Percentiles rank a stretch among this genome's conserved stretches.
Evolutionary conservation across 1,284 basidiomycete genomes (phyloP).

Genomic region (Flammula alnicola): DNA sequence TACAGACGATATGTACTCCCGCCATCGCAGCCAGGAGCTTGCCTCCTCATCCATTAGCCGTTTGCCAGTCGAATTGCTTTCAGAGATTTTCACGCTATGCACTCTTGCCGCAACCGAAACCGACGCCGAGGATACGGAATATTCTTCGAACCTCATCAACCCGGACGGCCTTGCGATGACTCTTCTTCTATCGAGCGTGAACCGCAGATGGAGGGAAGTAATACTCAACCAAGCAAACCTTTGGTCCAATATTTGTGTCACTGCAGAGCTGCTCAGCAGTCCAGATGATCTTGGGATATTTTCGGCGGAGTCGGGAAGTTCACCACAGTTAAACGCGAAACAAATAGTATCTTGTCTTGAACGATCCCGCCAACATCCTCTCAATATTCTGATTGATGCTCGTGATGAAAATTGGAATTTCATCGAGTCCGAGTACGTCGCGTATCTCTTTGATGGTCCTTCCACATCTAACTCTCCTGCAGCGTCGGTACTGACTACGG

Average conservation of each 20-base stretch:
- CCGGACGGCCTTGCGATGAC: constrained; percentile 43
- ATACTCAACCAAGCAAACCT: constrained; percentile 50
- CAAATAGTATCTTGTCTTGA: constrained; percentile 43
- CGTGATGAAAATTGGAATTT: constrained; percentile 59
- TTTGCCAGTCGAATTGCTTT: constrained; percentile 55
- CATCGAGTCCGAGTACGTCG: constrained; percentile 49
- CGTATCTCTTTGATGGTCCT: constrained; percentile 7
- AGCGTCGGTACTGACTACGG: constrained; percentile 21
- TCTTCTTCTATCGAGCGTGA: constrained; percentile 50
- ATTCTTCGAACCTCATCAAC: constrained; percentile 40
- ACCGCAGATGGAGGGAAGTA: constrained; percentile 53
- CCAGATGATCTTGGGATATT: no score
- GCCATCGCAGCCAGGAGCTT: constrained; percentile 7
- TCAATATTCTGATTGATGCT: constrained; percentile 60
- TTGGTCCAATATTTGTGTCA: constrained; percentile 58
- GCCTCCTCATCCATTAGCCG: constrained; percentile 35
- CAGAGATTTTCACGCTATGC: constrained; percentile 51
- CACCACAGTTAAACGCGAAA: constrained; percentile 33
- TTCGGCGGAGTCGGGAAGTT: no score
- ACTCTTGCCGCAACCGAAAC: constrained; percentile 32
- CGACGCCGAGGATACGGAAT: constrained; percentile 19
- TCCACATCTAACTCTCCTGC: constrained; percentile 6
- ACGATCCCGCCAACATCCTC: constrained; percentile 47
- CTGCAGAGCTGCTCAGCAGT: constrained; percentile 40
- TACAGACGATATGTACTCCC: constrained; percentile 19